Evolutionary conservation across 352 stramenopile genomes (phyloP).

Genomic region (Pythium aristosporum): DNA sequence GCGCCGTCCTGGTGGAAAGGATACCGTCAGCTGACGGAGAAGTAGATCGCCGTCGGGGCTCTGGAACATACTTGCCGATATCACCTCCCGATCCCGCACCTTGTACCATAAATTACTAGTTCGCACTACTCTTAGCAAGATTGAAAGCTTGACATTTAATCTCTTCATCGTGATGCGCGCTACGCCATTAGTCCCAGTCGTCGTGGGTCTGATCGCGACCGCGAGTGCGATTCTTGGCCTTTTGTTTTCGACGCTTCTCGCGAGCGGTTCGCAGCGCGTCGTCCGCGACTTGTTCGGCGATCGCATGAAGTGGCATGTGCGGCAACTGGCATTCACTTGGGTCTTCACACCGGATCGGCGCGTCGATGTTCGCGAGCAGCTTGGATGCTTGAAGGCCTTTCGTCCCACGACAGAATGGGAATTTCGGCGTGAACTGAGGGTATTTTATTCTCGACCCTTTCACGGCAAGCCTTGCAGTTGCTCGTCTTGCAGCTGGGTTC

Average conservation of each 20-base stretch:
- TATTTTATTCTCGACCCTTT: slow-evolving; percentile 4
- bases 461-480: background rate
- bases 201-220: slow-evolving; percentile 1
- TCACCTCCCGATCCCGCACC: slow-evolving; percentile 1
- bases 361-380: slow-evolving; percentile 21
- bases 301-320: slow-evolving; percentile 50
- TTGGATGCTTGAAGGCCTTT: slow-evolving; percentile 13
- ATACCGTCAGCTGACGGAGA: slow-evolving; percentile 92
- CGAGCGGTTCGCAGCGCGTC: slow-evolving; percentile 27
- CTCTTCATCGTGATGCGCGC: background rate
- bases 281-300: slow-evolving; percentile 56
- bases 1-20: slow-evolving; percentile 91
- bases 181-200: slow-evolving; percentile 2
- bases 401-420: slow-evolving; percentile 42
- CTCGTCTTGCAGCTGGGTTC: slow-evolving; percentile 12
- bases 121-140: slow-evolving; percentile 2
- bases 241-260: slow-evolving; percentile 13
- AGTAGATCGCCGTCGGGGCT: slow-evolving; percentile 44
- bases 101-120: slow-evolving; percentile 29
- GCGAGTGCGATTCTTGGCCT: slow-evolving; percentile 12
- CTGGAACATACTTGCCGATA: background rate
- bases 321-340: slow-evolving; percentile 33
- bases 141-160: slow-evolving; percentile 4
- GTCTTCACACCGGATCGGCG: slow-evolving; percentile 38
- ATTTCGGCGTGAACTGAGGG: slow-evolving; percentile 28